Base-by-base conservation (phyloP, 768 basidiomycete species). In the Leccinum arenicola region DNA sequence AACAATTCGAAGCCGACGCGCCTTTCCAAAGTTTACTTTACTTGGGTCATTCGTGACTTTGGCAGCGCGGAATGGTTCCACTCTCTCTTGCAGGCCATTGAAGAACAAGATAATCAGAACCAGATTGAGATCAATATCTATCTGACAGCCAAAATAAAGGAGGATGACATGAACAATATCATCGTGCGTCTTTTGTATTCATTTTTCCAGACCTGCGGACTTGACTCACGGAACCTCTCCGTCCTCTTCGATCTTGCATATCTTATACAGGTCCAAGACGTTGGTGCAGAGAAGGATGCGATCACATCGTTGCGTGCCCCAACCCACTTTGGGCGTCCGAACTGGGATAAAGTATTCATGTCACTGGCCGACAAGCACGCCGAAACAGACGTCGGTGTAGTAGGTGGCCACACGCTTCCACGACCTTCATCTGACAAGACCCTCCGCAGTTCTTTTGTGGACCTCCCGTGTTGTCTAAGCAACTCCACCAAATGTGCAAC, bases 1-100 rank as follows among this genome's bases (percentile, higher is more conserved):
- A 84, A 88, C 68, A 75, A 79, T 62, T 83, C 82, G 23, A 87
- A 86, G 72, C 84, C 85, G 14, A 95, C 94, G 1, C 83, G 91
- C 51, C 82, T 97, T 43, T 90, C 89, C 52, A 97, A 98, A 77
- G 86, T 92, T 51, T 93, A 93, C 79, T 93, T 95, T 71, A 91
- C 91, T 15, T 95, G 93, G 94, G 93, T 95, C 68, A 96, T 96
- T 70, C 89, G 92, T 65, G 93, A 95, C 73, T 94, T 93, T 68
- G 91, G 89, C 61, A 82, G 83, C 40, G 91, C 91, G 5, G 91
- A 93, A 71, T 94, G 91, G 91, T 96, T 97, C 85, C 93, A 95
- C 75, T 92, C 91, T 7, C 84, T 98, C 31, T 78, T 98, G 60
- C 86, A 91, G 65, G 95, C 95, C 21, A 91, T 96, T 64, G 95